Conservation (phyloP, 768 basidiomycete species). For the Exsudoporus frostii region DNA sequence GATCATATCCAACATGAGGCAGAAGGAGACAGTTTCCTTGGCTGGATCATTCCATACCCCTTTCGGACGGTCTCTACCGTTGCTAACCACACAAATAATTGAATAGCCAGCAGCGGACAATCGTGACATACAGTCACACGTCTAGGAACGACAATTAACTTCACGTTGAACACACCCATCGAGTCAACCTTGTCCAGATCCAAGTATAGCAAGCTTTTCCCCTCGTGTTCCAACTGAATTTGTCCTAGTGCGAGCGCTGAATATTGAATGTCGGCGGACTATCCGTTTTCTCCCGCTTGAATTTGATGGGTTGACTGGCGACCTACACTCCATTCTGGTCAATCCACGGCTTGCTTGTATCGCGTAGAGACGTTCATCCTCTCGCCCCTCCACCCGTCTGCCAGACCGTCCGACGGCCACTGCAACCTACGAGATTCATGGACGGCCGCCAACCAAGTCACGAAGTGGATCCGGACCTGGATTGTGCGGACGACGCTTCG, state of each 20-base stretch:
- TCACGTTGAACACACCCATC: neutral
- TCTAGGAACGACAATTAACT: neutral
- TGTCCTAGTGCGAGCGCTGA: neutral
- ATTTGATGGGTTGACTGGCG: neutral
- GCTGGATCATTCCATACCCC: neutral
- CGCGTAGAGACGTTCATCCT: neutral
- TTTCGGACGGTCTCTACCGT: neutral
- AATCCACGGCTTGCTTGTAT: neutral
- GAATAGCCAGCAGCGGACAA: neutral
- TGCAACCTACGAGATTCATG: too few relatives aligned
- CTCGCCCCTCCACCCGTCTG: too few relatives aligned
- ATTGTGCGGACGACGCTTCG: neutral
- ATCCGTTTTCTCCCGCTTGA: neutral
- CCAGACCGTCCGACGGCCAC: neutral
- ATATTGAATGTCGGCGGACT: neutral
- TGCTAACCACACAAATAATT: neutral
- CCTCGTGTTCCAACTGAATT: neutral
- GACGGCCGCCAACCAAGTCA: neutral
- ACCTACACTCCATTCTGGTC: neutral
- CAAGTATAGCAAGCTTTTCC: neutral
- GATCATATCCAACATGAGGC: neutral
- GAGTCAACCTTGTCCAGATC: neutral
- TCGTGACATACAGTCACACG: neutral
- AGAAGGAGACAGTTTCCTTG: neutral
- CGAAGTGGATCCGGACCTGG: neutral